Evolutionary conservation across 805 yeast species (phyloP).

Genomic region (Candida multigemmis): DNA sequence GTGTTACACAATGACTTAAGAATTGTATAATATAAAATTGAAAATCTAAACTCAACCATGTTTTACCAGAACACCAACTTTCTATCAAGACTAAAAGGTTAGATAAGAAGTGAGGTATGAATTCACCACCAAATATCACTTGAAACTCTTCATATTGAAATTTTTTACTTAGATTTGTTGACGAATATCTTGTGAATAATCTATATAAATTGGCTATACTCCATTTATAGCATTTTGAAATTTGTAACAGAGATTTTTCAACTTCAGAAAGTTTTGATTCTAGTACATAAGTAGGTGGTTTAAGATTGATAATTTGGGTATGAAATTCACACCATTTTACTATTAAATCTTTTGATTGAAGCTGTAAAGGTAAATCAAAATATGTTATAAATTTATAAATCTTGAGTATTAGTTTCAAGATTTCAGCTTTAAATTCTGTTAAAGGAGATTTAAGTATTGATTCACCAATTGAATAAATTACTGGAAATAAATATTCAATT

Average conservation of each 20-base stretch:
- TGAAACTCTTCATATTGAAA: conserved; percentile 57
- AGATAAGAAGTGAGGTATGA: conserved; percentile 65
- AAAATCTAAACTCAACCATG: conserved; percentile 65
- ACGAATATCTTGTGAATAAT: conserved; percentile 63
- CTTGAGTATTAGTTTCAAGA: conserved; percentile 66
- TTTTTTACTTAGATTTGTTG: conserved; percentile 34
- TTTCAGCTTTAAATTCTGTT: conserved; percentile 47
- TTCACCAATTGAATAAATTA: conserved; percentile 42
- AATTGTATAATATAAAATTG: conserved; percentile 49
- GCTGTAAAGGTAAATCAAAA: conserved; percentile 58
- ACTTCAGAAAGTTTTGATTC: conserved; percentile 33
- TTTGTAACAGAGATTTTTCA: conserved; percentile 52
- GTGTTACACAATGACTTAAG: conserved; percentile 48
- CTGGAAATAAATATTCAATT: conserved; percentile 52
- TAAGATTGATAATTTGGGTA: conserved; percentile 52
- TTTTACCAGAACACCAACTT: conserved; percentile 54
- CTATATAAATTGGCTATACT: conserved; percentile 70
- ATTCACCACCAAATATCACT: conserved; percentile 40
- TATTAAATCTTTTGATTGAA: conserved; percentile 42
- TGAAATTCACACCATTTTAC: conserved; percentile 72
- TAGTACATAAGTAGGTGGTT: conserved; percentile 44
- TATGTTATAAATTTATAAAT: conserved; percentile 69
- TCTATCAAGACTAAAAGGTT: conserved; percentile 60
- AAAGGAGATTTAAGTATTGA: no score
- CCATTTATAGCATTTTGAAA: conserved; percentile 70